Percentiles rank a stretch among this genome's conserved stretches.
phyloP scores from a whole-genome alignment of 345 rosid genomes.

The Salix koriyanagi region DNA sequence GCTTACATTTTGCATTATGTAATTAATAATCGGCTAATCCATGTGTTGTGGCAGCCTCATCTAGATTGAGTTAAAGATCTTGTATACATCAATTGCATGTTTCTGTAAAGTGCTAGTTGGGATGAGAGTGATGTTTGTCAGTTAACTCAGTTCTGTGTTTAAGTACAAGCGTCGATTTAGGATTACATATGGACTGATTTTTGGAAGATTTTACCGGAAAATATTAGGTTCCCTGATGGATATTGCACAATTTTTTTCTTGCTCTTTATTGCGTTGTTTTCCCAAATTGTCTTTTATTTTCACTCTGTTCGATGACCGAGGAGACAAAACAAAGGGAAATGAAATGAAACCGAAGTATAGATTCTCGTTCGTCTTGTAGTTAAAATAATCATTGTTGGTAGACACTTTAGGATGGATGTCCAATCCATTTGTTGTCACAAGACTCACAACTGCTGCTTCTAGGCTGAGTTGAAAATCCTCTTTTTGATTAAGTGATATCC shows the following conservation, averaged over 20 bases:
- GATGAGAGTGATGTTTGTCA: too few species aligned
- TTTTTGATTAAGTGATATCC: background rate
- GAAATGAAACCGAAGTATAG: background rate
- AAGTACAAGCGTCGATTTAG: too few species aligned
- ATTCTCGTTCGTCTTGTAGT: background rate
- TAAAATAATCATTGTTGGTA: background rate
- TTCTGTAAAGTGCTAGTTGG: too few species aligned
- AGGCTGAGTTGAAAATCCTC: background rate
- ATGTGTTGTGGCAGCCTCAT: background rate
- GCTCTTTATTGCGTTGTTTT: too few species aligned
- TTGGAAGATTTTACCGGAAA: too few species aligned
- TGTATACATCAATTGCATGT: background rate
- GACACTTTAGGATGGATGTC: background rate
- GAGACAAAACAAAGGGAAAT: too few species aligned
- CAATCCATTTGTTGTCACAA: background rate
- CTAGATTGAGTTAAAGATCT: background rate
- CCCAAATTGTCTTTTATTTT: too few species aligned
- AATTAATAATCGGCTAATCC: background rate
- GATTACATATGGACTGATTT: too few species aligned
- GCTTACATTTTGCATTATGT: background rate
- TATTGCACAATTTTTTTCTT: too few species aligned
- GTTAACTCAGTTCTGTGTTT: too few species aligned
- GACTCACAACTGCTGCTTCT: background rate
- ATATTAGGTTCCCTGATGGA: too few species aligned
- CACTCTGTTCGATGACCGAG: too few species aligned